Evolutionary conservation across 441 rosid genomes (phyloP), one percentile per base, ranked within the genome.

Genomic region (Raphanus hybrid): DNA sequence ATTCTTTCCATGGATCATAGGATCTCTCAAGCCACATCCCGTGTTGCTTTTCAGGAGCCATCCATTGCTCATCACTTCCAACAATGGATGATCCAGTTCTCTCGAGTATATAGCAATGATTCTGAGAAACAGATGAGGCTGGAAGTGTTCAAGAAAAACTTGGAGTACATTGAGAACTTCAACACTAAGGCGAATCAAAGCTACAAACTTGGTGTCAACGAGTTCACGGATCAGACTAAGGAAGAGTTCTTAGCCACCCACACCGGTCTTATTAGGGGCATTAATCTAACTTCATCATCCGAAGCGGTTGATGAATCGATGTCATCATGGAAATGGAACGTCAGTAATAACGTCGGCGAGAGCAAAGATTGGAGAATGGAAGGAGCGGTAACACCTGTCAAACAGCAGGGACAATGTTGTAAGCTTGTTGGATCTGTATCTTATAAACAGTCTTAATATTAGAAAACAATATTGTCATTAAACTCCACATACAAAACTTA

Each of bases 201-300:
- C 67, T 63, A 63, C 67, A 63, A 63, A 35, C 67, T 63, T 63
- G 67, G 67, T 34, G 45, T 63, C 67, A 63, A 63, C 12, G 67
- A 34, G 45, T 63, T 63, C 67, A 35, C 67, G 0, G 67, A 63
- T 63, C 11, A 1, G 67, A 63, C 67, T 7, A 9, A 34, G 1
- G 67, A 63, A 45, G 67, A 63, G 67, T 63, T 63, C 48, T 11
- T 15, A 14, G 45, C 67, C 8, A 34, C 67, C 45, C 48, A 63
- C 48, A 63, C 48, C 7, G 67, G 67, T 63, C 27, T 63, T 12
- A 15, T 8, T 2, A 55, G 26, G 1, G 52, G 52, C 32, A 16
- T 64, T 11, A 39, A 64, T 26, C 1, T 39, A 18, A 39, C 32
- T 5, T 64, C 52, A 64, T 14, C 54, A 39, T 64, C 54, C 27